Percentiles rank a stretch among this genome's conserved stretches.
Evolutionary conservation across 1,139 yeast genomes (phyloP).

Genomic region (Arxiozyma heterogenica): DNA sequence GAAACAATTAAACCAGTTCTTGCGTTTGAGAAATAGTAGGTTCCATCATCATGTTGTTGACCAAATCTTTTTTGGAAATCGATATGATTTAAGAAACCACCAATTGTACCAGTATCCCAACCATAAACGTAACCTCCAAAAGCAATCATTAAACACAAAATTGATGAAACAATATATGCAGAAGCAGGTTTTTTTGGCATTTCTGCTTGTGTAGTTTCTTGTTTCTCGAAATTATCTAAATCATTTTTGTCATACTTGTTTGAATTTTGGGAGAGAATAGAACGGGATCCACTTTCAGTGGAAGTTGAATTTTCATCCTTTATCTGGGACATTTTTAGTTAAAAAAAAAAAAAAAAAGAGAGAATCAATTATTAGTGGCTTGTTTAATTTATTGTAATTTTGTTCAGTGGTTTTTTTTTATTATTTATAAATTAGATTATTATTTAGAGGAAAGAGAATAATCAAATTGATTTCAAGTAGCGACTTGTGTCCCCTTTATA

Average conservation of each 20-base stretch:
- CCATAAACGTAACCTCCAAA: constrained; percentile 64
- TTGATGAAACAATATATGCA: constrained; percentile 7
- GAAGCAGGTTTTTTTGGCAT: constrained; percentile 10
- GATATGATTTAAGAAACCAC: constrained; percentile 64
- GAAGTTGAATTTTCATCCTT: background rate
- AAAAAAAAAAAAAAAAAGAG: background rate
- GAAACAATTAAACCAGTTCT: constrained; percentile 17
- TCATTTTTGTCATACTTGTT: constrained; percentile 3
- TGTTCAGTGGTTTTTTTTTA: background rate
- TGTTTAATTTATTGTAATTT: background rate
- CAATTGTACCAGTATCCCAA: constrained; percentile 69
- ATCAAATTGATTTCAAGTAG: background rate
- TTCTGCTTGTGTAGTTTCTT: constrained; percentile 3
- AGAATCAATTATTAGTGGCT: background rate
- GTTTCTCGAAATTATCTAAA: background rate
- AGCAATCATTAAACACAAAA: constrained; percentile 39
- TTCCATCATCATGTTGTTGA: constrained; percentile 23
- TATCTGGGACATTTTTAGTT: constrained; percentile 2
- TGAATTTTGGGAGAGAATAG: constrained; percentile 3
- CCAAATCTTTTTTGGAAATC: constrained; percentile 43
- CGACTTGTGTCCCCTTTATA: background rate
- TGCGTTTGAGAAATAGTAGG: constrained; percentile 38
- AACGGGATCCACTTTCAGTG: constrained; percentile 5
- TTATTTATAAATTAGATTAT: too few species aligned
- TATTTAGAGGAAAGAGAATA: background rate